Evolutionary conservation across 2,329 filamentous ascomycete species (phyloP), one percentile per base, ranked within the genome.

Genomic region (Fusarium subtropicale): DNA sequence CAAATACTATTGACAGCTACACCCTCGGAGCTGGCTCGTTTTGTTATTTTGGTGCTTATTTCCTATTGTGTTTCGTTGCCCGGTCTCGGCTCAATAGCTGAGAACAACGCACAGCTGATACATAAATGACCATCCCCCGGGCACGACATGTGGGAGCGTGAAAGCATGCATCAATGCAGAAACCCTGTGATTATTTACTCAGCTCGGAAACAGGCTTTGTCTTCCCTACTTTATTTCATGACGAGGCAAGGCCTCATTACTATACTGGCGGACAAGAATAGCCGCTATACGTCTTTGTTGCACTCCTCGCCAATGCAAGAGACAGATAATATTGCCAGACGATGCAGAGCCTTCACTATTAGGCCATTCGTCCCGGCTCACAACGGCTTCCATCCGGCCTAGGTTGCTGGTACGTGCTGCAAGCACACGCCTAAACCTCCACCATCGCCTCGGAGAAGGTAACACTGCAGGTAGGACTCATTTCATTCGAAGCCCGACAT

Each of bases 41-140:
- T 59, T 47, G 64, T 52, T 15, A 38, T 63, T 28, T 26, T 13
- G 5, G 16, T 20, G 24, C 33, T 51, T 39, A 50, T 69, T 48
- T 56, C 62, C 62, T 64, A 44, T 65, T 72, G 33, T 34, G 48
- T 52, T 24, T 51, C 34, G 44, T 60, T 57, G 51, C 38, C 52
- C 26, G 42, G 50, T 31, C 44, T 60, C 52, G 41, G 38, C 50
- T 60, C 47, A 20, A 68, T 30, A 57, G 47, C 51, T 68, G 51
- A 47, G 51, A 63, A 53, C 66, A 63, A 46, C 62, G 39, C 53
- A 56, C 62, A 50, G 55, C 38, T 54, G 59, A 41, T 66, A 72
- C 65, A 69, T 73, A 68, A 62, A 59, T 65, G 68, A 52, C 67
- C 44, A 53, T 48, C 36, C 52, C 67, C 55, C 28, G 38, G 55